A percentile compares a stretch with the other conserved stretches of the same genome.
phyloP scores from a whole-genome alignment of 108 stramenopile genomes.

The Pseudonitzschia multiseries region DNA sequence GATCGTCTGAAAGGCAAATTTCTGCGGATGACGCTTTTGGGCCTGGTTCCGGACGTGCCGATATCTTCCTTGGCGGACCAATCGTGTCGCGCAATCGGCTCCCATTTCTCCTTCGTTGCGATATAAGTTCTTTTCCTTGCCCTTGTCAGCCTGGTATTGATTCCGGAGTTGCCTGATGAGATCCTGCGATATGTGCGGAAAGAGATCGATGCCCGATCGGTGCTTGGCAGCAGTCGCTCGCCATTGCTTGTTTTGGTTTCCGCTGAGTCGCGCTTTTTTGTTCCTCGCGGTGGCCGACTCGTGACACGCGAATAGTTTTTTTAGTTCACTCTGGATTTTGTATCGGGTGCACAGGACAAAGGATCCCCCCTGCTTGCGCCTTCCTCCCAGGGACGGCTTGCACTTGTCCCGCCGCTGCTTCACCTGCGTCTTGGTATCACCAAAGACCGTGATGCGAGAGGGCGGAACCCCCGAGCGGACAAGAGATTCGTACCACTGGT shows the following conservation, averaged over 20 bases:
- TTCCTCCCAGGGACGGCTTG: not conserved
- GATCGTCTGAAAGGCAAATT: slow-evolving; percentile 35
- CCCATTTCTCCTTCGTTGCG: slow-evolving; percentile 5
- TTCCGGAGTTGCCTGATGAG: slow-evolving; percentile 27
- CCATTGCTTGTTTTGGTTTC: not conserved
- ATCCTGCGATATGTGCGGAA: slow-evolving; percentile 9
- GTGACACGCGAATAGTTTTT: slow-evolving; percentile 6
- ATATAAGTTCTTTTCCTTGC: slow-evolving; percentile 20
- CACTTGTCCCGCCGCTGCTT: not conserved
- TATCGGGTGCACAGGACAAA: slow-evolving; percentile 40
- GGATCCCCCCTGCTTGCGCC: slow-evolving; percentile 1
- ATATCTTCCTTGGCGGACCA: slow-evolving; percentile 1
- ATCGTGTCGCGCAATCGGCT: slow-evolving; percentile 22
- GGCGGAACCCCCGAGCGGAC: slow-evolving; percentile 21
- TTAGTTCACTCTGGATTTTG: slow-evolving; percentile 34
- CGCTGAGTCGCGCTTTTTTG: too few relatives aligned
- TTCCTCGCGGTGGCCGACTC: not conserved
- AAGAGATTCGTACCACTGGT: slow-evolving; percentile 44
- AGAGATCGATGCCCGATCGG: slow-evolving; percentile 14
- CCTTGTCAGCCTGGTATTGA: slow-evolving; percentile 35
- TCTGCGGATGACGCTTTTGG: not conserved
- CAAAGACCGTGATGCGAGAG: not conserved
- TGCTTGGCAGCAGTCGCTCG: not conserved
- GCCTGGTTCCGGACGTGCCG: not conserved
- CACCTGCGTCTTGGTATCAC: not conserved